These are phyloP conservation scores for Gymnopilus junonius DNA, from an alignment of 768 basidiomycete species.

Conservation along the genomic window DNA sequence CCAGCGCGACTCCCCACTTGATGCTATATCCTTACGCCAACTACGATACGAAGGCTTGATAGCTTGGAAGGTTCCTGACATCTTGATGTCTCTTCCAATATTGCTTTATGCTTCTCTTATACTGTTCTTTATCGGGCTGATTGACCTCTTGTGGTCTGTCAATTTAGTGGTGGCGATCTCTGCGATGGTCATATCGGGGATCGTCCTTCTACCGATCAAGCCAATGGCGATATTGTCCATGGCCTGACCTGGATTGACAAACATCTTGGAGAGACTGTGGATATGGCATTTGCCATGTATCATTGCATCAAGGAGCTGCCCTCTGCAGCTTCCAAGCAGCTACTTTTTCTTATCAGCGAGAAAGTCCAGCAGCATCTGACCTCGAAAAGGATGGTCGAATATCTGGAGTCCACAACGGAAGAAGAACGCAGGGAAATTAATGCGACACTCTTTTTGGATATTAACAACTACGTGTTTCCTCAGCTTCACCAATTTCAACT, in stretches of 20 bases:
- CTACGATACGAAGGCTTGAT: constrained; percentile 25
- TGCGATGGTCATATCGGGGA: constrained; percentile 14
- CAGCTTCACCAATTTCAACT: constrained; percentile 14
- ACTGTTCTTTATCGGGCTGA: constrained; percentile 24
- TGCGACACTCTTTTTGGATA: constrained; percentile 18
- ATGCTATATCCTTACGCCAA: constrained; percentile 21
- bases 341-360: constrained; percentile 4
- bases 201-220: constrained; percentile 3
- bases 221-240: neutral
- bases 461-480: constrained; percentile 13
- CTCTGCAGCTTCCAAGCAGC: neutral
- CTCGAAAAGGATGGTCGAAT: neutral
- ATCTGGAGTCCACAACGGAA: neutral
- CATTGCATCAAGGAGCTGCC: constrained; percentile 16
- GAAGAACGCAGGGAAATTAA: constrained; percentile 10
- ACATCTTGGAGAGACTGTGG: constrained; percentile 15
- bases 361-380: constrained; percentile 5
- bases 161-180: constrained; percentile 18
- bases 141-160: constrained; percentile 23
- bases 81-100: constrained; percentile 19
- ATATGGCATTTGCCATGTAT: constrained; percentile 13
- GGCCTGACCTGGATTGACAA: constrained; percentile 18
- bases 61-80: constrained; percentile 23
- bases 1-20: constrained; percentile 17
- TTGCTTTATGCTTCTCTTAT: constrained; percentile 24